Evolutionary conservation across 2,329 filamentous ascomycete species (phyloP).

Genomic region (Cephalotrichum gorgonifer): DNA sequence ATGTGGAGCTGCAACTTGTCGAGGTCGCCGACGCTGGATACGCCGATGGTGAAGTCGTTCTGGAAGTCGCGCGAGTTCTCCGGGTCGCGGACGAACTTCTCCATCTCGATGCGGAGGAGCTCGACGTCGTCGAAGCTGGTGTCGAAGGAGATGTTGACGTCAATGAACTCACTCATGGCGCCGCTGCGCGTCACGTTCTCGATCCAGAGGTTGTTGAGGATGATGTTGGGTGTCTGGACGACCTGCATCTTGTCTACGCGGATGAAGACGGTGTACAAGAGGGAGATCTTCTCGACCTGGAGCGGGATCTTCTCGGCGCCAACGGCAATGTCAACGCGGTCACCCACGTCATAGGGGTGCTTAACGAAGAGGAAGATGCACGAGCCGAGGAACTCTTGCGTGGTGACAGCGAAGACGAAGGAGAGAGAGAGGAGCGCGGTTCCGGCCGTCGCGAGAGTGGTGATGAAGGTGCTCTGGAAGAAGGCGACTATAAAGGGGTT

Average conservation of each 20-base stretch:
- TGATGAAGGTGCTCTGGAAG: slow-evolving; percentile 76
- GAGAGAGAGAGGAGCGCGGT: slow-evolving; percentile 91
- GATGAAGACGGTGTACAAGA: slow-evolving; percentile 87
- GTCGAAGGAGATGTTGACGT: slow-evolving; percentile 72
- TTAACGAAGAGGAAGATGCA: slow-evolving; percentile 99
- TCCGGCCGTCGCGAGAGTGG: slow-evolving; percentile 79
- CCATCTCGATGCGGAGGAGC: slow-evolving; percentile 73
- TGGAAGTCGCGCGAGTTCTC: slow-evolving; percentile 91
- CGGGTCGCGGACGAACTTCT: slow-evolving; percentile 68
- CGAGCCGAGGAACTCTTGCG: slow-evolving; percentile 91
- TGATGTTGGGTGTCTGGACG: slow-evolving; percentile 73
- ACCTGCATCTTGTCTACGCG: slow-evolving; percentile 73
- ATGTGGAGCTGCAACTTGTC: slow-evolving; percentile 79
- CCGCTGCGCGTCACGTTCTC: slow-evolving; percentile 89
- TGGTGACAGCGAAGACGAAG: slow-evolving; percentile 87
- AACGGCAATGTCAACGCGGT: slow-evolving; percentile 72
- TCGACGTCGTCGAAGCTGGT: slow-evolving; percentile 87
- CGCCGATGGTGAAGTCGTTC: slow-evolving; percentile 67
- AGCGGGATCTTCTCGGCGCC: slow-evolving; percentile 48
- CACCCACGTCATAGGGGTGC: slow-evolving; percentile 92
- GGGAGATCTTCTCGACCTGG: slow-evolving; percentile 85
- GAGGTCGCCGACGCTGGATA: slow-evolving; percentile 70
- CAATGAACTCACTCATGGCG: slow-evolving; percentile 79
- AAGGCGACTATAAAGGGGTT: slow-evolving; percentile 53
- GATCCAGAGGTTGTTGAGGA: slow-evolving; percentile 86